Evolutionary conservation across 2,329 filamentous ascomycete genomes (phyloP).

Genomic region (Tolypocladium cylindrosporum): DNA sequence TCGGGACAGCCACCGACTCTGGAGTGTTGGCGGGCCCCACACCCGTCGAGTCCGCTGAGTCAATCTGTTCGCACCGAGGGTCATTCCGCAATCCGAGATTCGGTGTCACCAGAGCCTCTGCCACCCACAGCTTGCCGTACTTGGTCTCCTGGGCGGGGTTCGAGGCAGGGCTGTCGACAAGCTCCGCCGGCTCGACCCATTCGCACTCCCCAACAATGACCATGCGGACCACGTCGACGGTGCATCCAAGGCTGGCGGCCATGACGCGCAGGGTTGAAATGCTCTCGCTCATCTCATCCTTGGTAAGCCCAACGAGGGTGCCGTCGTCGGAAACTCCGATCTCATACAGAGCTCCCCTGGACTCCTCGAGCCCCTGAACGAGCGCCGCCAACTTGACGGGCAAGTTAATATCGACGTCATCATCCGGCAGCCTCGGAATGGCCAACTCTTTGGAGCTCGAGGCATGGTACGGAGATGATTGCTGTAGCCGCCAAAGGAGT

Average conservation of each 20-base stretch:
- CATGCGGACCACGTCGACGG: constrained; percentile 69
- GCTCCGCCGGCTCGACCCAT: constrained; percentile 42
- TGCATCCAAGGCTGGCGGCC: constrained; percentile 85
- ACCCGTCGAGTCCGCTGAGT: neutral
- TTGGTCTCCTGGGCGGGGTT: constrained; percentile 12
- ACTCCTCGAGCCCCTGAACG: constrained; percentile 79
- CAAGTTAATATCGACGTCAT: constrained; percentile 33
- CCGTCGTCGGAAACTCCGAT: constrained; percentile 95
- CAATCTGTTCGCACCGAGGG: neutral
- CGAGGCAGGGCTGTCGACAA: constrained; percentile 16
- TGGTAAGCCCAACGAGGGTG: constrained; percentile 74
- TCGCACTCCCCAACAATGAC: constrained; percentile 81
- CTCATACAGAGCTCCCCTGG: constrained; percentile 86
- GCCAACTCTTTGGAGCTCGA: constrained; percentile 67
- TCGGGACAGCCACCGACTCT: constrained; percentile 16
- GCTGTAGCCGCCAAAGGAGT: constrained; percentile 86
- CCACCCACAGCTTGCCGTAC: constrained; percentile 64
- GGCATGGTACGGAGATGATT: constrained; percentile 85
- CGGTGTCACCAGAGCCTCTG: constrained; percentile 81
- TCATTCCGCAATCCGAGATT: constrained; percentile 37
- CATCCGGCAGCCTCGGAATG: constrained; percentile 65
- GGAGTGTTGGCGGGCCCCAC: neutral
- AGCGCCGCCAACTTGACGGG: constrained; percentile 44
- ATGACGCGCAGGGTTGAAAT: constrained; percentile 76
- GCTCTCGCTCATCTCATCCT: constrained; percentile 89